Evolutionary conservation across 768 basidiomycete species (phyloP).

Genomic region (Baorangia bicolor): DNA sequence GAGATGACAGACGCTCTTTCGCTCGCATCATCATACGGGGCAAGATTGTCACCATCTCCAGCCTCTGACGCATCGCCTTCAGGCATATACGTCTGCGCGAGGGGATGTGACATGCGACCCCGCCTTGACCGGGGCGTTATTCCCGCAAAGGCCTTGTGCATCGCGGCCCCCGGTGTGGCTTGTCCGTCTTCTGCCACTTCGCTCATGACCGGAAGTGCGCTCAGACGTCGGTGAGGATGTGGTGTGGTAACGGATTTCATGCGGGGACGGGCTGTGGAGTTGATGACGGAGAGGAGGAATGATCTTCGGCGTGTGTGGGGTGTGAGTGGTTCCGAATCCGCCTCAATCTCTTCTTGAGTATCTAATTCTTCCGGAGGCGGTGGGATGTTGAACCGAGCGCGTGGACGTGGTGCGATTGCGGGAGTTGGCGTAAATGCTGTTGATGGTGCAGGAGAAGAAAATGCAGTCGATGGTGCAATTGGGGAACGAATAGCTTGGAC

Average conservation of each 20-base stretch:
- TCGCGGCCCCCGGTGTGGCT: conserved; percentile 34
- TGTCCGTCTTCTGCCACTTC: conserved; percentile 34
- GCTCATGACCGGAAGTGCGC: conserved; percentile 56
- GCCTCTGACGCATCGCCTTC: conserved; percentile 33
- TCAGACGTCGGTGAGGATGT: conserved; percentile 48
- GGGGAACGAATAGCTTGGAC: conserved; percentile 33
- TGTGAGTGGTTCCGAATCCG: conserved; percentile 53
- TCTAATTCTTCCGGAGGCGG: conserved; percentile 42
- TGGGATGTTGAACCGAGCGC: conserved; percentile 61
- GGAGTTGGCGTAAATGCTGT: conserved; percentile 68
- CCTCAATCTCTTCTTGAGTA: conserved; percentile 30
- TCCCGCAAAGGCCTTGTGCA: conserved; percentile 58
- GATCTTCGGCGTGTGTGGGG: conserved; percentile 74
- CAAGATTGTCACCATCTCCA: conserved; percentile 22
- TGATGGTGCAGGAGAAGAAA: conserved; percentile 57
- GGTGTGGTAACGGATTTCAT: conserved; percentile 45
- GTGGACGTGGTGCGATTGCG: conserved; percentile 56
- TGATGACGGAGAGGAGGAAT: conserved; percentile 81
- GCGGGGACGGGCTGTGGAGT: conserved; percentile 75
- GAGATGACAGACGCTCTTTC: conserved; percentile 74
- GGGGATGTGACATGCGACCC: conserved; percentile 60
- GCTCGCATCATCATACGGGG: conserved; percentile 42
- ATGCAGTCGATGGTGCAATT: conserved; percentile 39
- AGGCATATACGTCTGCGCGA: conserved; percentile 51
- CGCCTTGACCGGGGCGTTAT: conserved; percentile 62